Conservation (phyloP, 768 basidiomycete genomes). For the Xanthoconium purpureum region DNA sequence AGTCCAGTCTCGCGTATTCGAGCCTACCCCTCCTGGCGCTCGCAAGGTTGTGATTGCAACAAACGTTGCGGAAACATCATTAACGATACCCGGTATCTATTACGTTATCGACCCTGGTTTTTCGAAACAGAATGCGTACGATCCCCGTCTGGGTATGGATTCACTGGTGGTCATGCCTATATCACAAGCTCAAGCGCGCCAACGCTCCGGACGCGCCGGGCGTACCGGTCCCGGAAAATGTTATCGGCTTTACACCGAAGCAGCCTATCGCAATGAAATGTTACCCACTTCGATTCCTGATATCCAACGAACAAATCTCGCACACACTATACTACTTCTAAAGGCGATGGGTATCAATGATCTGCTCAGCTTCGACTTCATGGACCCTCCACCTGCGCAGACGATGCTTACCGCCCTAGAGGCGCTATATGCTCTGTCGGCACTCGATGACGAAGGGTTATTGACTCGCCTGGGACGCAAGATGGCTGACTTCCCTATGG, state of each 20-base stretch:
- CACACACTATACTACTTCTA: constrained; percentile 88
- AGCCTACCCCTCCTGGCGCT: constrained; percentile 96
- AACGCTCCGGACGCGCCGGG: constrained; percentile 93
- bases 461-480: constrained; percentile 93
- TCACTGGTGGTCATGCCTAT: constrained; percentile 98
- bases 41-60: constrained; percentile 99
- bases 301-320: constrained; percentile 92
- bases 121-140: constrained; percentile 98
- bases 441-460: constrained; percentile 94
- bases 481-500: constrained; percentile 99
- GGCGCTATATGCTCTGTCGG: constrained; percentile 90
- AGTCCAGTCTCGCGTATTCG: constrained; percentile 96
- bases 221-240: constrained; percentile 98
- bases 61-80: constrained; percentile 96
- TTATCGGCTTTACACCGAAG: constrained; percentile 96
- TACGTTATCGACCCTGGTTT: constrained; percentile 99
- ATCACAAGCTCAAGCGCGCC: constrained; percentile 96
- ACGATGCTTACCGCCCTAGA: constrained; percentile 97
- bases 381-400: constrained; percentile 97
- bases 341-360: constrained; percentile 99
- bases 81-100: constrained; percentile 98
- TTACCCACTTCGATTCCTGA: constrained; percentile 95
- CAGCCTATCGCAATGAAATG: constrained; percentile 99
- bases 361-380: constrained; percentile 95
- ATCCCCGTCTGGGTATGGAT: constrained; percentile 97